Base-by-base conservation (phyloP, 805 yeast genomes). In the Ogataea methylovora region DNA sequence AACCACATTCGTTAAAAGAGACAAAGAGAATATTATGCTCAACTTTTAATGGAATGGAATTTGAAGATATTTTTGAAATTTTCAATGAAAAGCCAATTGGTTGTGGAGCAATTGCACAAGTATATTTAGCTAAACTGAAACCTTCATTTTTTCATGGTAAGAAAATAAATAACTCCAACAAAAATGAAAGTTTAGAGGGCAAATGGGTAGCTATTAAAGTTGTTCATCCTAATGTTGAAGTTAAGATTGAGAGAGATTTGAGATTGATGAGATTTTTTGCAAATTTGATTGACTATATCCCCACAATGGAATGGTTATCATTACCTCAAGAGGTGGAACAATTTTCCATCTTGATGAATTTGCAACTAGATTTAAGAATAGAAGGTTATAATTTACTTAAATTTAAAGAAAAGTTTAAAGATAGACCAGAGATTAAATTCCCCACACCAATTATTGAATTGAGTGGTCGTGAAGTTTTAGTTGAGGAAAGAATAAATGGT, bases 51-150 rank as follows among this genome's bases (percentile, higher is more conserved):
- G 73, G 72, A 5, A 34, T 41, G 10, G 40, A 43, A 17, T 71
- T 87, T 41, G 84, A 82, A 12, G 85, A 84, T 24, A 73, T 87
- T 5, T 92, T 90, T 55, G 87, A 79, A 21, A 85, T 80, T 42
- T 84, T 92, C 48, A 61, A 73, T 23, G 77, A 73, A 20, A 65
- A 54, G 25, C 97, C 97, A 0, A 61, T 88, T 6, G 98, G 98
- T 1, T 90, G 90, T n/a, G 98, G 98, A 11, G 96, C 98, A 2
- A 92, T 92, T 62, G 98, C 96, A 1, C 98, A 92, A 58, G 98
- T 92, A 3, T 84, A 90, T 58, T 58, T 73, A 25, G 97, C 84
- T 1, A 77, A 75, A 43, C 58, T 85, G 17, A 71, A 77, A 12
- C 51, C 58, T 13, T 59, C 60, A 27, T 69, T 70, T 37, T 38